Evolutionary conservation across 331 rosid species (phyloP), one percentile per base, ranked within the genome.

Genomic region (Stylosanthes scabra): DNA sequence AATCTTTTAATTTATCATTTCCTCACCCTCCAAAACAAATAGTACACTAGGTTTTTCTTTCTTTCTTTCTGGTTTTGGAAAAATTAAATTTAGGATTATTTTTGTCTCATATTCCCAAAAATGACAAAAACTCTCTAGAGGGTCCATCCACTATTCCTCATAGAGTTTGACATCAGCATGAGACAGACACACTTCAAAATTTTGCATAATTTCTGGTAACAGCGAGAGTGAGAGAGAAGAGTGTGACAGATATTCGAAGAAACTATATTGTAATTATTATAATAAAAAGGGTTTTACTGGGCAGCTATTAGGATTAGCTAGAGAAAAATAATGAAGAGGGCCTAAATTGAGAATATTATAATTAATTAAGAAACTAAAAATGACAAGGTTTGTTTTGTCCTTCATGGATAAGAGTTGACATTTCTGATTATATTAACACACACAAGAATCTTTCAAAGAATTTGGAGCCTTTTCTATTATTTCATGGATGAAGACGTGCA

Each of bases 371-470:
- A 56, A 69, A 74, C 20, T 45, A 55, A 25, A 65, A 44, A 70
- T 71, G 9, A 76, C 66, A 25, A 8, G 78, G 56, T 41, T 31
- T 34, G 64, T 42, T 69, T 74, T 74, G 83, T 78, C 75, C 28
- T 49, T 42, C 10, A 28, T 29, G 78, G 58, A 71, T 39, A 45
- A 70, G 67, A 63, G 83, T 78, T 82, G 78, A 78, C 81, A 74
- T 69, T 82, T 71, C 46, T 66, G 28, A 51, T 74, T 69, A 74
- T 63, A 47, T 82, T 63, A 68, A 42, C 11, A 14, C 7, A n/a
- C 16, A 15, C 25, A 25, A 25, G 86, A 74, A 78, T 74, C 78
- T 73, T 63, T 68, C 74, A 68, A 63, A 16, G 80, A 74, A 75
- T 70, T 64, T 63, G 51, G 63, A 39, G 13, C 27, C 46, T 71